A percentile compares a stretch with the other conserved stretches of the same genome.
Conservation (phyloP, 176 grass and related monocot genomes). For the Juncus inflexus region DNA sequence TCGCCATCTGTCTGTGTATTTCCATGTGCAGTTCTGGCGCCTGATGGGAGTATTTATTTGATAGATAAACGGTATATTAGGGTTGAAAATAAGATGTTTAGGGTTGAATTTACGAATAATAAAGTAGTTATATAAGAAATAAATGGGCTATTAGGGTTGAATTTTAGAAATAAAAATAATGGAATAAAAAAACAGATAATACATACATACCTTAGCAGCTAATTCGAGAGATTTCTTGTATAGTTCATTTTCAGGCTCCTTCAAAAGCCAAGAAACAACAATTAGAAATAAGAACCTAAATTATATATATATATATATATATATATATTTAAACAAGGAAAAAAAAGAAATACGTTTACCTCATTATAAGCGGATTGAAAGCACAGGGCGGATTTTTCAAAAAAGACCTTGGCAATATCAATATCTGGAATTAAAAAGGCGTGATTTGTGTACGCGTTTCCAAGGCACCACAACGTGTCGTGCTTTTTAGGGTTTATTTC, state of each 20-base stretch:
- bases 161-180: no score
- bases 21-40: constrained; percentile 35
- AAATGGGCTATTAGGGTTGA: no score
- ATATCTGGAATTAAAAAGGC: constrained; percentile 31
- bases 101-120: no score
- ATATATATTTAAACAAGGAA: not conserved
- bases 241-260: constrained; percentile 50
- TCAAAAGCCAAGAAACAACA: constrained; percentile 22
- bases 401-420: constrained; percentile 30
- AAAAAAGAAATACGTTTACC: constrained; percentile 31
- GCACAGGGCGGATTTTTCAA: constrained; percentile 42
- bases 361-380: constrained; percentile 34
- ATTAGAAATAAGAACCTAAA: no score
- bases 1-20: constrained; percentile 29
- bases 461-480: constrained; percentile 43
- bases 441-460: constrained; percentile 43
- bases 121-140: no score
- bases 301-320: no score
- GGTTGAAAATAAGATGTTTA: no score
- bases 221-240: constrained; percentile 38
- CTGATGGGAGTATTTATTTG: constrained; percentile 5
- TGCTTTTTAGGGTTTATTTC: constrained; percentile 41
- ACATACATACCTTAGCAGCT: constrained; percentile 33
- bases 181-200: not conserved
- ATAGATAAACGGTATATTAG: not conserved